phyloP scores from a whole-genome alignment of 306 rosid genomes.

The Casuarina glauca region DNA sequence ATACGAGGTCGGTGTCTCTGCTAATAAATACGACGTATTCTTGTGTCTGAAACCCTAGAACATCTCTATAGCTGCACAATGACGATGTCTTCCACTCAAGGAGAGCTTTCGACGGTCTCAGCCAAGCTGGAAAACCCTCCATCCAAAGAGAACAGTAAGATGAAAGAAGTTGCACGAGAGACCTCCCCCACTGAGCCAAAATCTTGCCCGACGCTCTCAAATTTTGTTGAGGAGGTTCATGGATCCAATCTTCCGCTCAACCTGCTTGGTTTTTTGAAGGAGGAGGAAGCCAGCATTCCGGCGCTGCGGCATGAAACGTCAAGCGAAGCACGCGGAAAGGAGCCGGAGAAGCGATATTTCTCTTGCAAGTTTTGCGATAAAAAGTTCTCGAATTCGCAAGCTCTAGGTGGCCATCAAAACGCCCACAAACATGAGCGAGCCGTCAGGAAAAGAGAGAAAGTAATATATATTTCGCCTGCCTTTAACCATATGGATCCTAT shows the following conservation, averaged over 20 bases:
- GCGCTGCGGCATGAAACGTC: not conserved
- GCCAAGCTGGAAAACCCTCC: not conserved
- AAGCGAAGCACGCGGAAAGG: not conserved
- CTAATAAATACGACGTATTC: not conserved
- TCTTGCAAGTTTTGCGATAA: constrained; percentile 24
- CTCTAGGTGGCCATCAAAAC: constrained; percentile 72
- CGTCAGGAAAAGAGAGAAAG: constrained; percentile 18
- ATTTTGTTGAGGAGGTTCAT: too few species aligned
- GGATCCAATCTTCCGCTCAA: not conserved
- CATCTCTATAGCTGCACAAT: not conserved
- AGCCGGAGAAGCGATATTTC: not conserved
- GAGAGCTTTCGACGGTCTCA: not conserved
- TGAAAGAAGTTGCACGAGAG: not conserved
- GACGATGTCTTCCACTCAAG: not conserved
- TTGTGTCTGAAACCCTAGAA: not conserved
- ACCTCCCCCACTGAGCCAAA: not conserved
- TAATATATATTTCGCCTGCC: not conserved
- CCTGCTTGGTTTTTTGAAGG: not conserved
- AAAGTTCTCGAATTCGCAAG: constrained; percentile 54
- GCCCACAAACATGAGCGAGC: constrained; percentile 62
- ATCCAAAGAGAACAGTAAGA: not conserved
- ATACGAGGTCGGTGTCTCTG: not conserved
- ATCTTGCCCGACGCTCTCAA: too few species aligned
- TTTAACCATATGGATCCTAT: not conserved
- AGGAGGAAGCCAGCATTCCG: not conserved